Evolutionary conservation across 169 alveolate genomes (phyloP).

Genomic region (Babesia ovata): DNA sequence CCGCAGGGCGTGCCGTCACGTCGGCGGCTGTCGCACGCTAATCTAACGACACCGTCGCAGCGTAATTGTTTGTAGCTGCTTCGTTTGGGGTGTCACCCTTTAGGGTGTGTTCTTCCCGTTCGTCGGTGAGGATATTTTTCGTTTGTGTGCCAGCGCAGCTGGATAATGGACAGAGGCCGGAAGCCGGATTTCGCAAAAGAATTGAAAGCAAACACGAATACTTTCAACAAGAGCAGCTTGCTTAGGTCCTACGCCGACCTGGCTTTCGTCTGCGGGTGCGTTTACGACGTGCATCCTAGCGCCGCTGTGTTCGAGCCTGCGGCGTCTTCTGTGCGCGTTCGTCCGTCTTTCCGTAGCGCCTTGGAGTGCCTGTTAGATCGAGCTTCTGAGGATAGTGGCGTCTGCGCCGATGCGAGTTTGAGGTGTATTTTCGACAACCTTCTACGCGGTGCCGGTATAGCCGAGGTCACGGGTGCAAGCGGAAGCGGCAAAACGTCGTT

Average conservation of each 20-base stretch:
- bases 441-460: constrained; percentile 51
- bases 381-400: neutral
- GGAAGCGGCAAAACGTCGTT: constrained; percentile 66
- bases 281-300: neutral
- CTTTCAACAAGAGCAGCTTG: neutral
- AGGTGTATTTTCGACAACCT: constrained; percentile 18
- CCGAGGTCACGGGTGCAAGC: constrained; percentile 64
- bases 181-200: neutral
- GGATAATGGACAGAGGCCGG: constrained; percentile 1
- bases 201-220: neutral
- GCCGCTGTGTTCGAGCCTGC: constrained; percentile 12
- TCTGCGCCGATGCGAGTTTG: neutral
- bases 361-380: constrained; percentile 6
- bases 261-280: constrained; percentile 5
- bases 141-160: neutral
- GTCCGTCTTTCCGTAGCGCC: constrained; percentile 1
- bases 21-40: too few species aligned
- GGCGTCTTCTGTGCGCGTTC: neutral
- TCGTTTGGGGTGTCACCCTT: neutral
- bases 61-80: neutral
- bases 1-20: too few species aligned
- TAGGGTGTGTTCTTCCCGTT: neutral
- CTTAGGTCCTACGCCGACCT: neutral
- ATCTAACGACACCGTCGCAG: too few species aligned
- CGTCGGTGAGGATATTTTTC: neutral